These are phyloP conservation scores for Nothophytophthora sp. DNA, from an alignment of 352 stramenopile genomes.

Conservation along the genomic window DNA sequence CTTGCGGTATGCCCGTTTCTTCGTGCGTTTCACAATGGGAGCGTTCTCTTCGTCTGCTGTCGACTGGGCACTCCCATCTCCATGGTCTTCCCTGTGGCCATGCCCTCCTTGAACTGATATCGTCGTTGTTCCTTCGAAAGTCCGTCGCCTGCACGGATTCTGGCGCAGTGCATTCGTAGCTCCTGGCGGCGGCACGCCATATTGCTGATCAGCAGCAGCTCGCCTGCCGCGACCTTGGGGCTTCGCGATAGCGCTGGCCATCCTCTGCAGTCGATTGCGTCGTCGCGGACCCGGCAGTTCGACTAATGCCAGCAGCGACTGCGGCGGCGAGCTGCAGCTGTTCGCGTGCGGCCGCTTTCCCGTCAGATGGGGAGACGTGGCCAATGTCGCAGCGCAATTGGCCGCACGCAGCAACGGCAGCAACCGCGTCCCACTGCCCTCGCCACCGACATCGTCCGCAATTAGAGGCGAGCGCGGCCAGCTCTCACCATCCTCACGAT, in stretches of 20 bases:
- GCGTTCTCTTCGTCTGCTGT: conserved; percentile 9
- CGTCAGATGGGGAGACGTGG: background rate
- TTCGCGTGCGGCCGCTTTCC: background rate
- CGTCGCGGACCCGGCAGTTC: too few species aligned
- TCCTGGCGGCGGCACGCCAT: too few species aligned
- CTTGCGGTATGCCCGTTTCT: conserved; percentile 28
- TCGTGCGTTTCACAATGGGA: conserved; percentile 11
- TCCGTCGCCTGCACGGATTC: background rate
- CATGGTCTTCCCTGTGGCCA: conserved; percentile 1
- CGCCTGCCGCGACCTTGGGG: too few species aligned
- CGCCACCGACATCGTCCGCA: too few species aligned
- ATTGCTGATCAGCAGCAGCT: too few species aligned
- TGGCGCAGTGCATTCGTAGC: too few species aligned
- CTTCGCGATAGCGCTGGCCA: too few species aligned
- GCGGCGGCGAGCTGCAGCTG: too few species aligned
- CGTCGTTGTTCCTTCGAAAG: conserved; percentile 6
- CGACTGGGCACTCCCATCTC: background rate
- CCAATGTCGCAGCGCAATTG: conserved; percentile 7
- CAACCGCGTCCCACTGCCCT: too few species aligned
- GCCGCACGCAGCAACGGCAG: conserved; percentile 15
- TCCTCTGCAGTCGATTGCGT: too few species aligned
- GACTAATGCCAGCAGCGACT: background rate
- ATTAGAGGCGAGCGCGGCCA: too few species aligned
- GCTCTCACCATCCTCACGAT: too few species aligned
- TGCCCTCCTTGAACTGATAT: conserved; percentile 2